A percentile compares a stretch with the other conserved stretches of the same genome.
Conservation (phyloP, 805 yeast genomes). For the Cyberlindnera veronae region DNA sequence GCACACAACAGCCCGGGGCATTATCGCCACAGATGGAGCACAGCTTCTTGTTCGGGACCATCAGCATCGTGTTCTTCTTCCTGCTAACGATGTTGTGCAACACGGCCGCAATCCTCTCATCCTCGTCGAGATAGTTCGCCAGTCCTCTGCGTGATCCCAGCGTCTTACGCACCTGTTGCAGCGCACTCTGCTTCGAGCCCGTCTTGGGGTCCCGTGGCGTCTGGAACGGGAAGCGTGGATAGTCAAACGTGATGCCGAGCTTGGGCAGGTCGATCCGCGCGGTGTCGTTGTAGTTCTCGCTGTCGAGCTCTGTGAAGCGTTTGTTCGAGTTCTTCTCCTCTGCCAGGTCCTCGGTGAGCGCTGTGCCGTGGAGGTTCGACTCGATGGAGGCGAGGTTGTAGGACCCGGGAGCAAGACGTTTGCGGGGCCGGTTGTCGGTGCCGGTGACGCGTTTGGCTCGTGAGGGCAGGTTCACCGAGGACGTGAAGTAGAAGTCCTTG, state of each 20-base stretch:
- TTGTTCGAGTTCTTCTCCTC: slow-evolving; percentile 36
- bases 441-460: slow-evolving; percentile 16
- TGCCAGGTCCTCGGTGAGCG: slow-evolving; percentile 23
- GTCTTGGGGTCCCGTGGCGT: slow-evolving; percentile 13
- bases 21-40: slow-evolving; percentile 46
- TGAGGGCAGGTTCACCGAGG: slow-evolving; percentile 22
- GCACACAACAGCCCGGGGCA: slow-evolving; percentile 38
- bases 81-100: slow-evolving; percentile 29
- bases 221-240: slow-evolving; percentile 15
- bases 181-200: slow-evolving; percentile 25
- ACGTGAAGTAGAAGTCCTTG: slow-evolving; percentile 27
- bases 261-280: slow-evolving; percentile 37
- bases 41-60: slow-evolving; percentile 36
- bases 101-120: slow-evolving; percentile 34
- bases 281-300: slow-evolving; percentile 42
- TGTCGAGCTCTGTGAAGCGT: slow-evolving; percentile 39
- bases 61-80: slow-evolving; percentile 28
- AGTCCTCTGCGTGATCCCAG: slow-evolving; percentile 39
- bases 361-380: slow-evolving; percentile 26
- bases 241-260: slow-evolving; percentile 26
- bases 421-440: slow-evolving; percentile 18
- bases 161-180: slow-evolving; percentile 35
- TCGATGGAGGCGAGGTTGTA: slow-evolving; percentile 27
- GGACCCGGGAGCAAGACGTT: slow-evolving; percentile 27
- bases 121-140: slow-evolving; percentile 40